These are phyloP conservation scores for Pseudopediastrum boryanum DNA, from an alignment of 139 green algal species.

Conservation along the genomic window DNA sequence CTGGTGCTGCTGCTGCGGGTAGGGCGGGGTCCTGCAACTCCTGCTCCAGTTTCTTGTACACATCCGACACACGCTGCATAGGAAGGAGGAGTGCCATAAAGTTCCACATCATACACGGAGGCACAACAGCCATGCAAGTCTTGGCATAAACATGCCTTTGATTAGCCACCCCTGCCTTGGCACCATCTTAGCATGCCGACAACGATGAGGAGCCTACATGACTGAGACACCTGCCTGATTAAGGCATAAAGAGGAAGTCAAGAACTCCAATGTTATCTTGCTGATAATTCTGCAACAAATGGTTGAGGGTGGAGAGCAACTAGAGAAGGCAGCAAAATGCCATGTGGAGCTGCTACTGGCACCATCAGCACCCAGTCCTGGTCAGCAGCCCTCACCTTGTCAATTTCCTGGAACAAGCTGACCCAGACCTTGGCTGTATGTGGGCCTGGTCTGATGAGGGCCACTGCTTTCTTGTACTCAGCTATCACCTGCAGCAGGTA, in stretches of 20 bases:
- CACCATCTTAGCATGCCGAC: too few relatives aligned
- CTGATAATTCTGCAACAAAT: too few relatives aligned
- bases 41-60: slow-evolving; percentile 40
- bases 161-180: not conserved
- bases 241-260: too few relatives aligned
- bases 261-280: too few relatives aligned
- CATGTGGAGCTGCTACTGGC: too few relatives aligned
- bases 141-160: too few relatives aligned
- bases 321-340: too few relatives aligned
- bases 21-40: slow-evolving; percentile 33
- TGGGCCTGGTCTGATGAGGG: slow-evolving; percentile 29
- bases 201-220: too few relatives aligned
- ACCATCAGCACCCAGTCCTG: too few relatives aligned
- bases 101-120: too few relatives aligned
- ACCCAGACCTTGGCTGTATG: slow-evolving; percentile 16
- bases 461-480: slow-evolving; percentile 32
- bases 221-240: too few relatives aligned
- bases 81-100: not conserved
- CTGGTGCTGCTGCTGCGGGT: slow-evolving; percentile 30
- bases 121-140: not conserved
- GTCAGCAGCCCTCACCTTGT: slow-evolving; percentile 26
- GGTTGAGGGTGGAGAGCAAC: too few relatives aligned
- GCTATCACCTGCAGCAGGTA: slow-evolving; percentile 17
- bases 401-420: slow-evolving; percentile 29
- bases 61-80: slow-evolving; percentile 42